Conservation (phyloP, 2,329 filamentous ascomycete genomes). For the Acrodontium crateriforme region DNA sequence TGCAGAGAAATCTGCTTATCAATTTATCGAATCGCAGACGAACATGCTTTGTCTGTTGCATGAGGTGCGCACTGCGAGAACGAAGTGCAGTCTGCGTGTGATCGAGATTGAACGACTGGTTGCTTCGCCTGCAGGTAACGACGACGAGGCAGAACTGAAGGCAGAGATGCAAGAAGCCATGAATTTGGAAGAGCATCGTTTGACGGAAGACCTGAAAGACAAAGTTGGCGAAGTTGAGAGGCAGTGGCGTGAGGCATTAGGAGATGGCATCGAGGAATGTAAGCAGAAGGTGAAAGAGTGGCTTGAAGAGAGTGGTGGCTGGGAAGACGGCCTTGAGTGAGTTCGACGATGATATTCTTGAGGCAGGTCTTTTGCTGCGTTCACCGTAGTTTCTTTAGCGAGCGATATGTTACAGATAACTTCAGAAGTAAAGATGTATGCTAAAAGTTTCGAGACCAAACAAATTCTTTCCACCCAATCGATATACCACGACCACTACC, state of each 20-base stretch:
- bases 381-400: no score
- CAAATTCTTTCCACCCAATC: no score
- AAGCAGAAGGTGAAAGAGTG: slow-evolving; percentile 62
- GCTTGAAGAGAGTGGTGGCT: slow-evolving; percentile 66
- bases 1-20: slow-evolving; percentile 83
- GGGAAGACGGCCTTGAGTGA: slow-evolving; percentile 53
- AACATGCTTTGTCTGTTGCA: slow-evolving; percentile 83
- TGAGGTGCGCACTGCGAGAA: slow-evolving; percentile 71
- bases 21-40: slow-evolving; percentile 91
- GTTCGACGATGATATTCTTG: no score
- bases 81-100: slow-evolving; percentile 52
- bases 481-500: no score
- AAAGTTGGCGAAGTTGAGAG: slow-evolving; percentile 83
- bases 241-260: slow-evolving; percentile 81
- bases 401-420: no score
- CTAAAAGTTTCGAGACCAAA: no score
- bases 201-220: slow-evolving; percentile 83
- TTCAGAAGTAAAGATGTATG: no score
- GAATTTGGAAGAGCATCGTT: slow-evolving; percentile 49
- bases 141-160: slow-evolving; percentile 26
- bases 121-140: slow-evolving; percentile 13
- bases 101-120: slow-evolving; percentile 48
- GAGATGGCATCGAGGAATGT: slow-evolving; percentile 56
- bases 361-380: slow-evolving; percentile 1
- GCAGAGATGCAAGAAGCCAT: slow-evolving; percentile 44